phyloP scores from a whole-genome alignment of 1,139 yeast genomes.

The Saccharomycopsis hybrid region DNA sequence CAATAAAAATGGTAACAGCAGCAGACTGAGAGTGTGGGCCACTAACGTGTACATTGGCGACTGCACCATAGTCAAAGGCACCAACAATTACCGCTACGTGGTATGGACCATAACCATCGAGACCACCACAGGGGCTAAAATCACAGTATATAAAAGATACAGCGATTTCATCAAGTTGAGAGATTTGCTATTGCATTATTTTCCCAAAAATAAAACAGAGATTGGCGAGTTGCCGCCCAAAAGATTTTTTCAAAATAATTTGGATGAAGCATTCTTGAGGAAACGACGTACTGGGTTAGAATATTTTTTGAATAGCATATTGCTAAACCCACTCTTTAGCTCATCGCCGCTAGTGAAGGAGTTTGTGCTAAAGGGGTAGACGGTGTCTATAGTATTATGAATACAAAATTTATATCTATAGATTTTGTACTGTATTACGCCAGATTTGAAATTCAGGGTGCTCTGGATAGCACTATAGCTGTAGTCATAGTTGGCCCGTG shows the following conservation, averaged over 20 bases:
- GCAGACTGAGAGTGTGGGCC: conserved; percentile 31
- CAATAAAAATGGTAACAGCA: background rate
- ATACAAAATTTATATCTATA: no score
- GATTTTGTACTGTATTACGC: no score
- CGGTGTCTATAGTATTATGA: background rate
- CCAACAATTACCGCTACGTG: conserved; percentile 32
- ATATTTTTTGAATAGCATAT: conserved; percentile 61
- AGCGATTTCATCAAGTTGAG: conserved; percentile 55
- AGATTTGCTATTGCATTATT: conserved; percentile 33
- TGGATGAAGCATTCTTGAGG: conserved; percentile 53
- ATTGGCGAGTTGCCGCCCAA: conserved; percentile 68
- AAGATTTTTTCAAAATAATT: conserved; percentile 40
- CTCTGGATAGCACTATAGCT: no score
- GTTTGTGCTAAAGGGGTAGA: conserved; percentile 24
- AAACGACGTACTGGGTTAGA: conserved; percentile 62
- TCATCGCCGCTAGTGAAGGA: conserved; percentile 40
- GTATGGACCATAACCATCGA: conserved; percentile 34
- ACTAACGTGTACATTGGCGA: conserved; percentile 33
- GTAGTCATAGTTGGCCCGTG: no score
- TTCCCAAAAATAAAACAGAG: conserved; percentile 34
- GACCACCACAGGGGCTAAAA: conserved; percentile 34
- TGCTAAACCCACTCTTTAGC: conserved; percentile 58
- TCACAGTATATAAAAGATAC: conserved; percentile 53
- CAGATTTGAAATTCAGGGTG: no score
- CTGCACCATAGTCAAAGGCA: conserved; percentile 35